Conservation (phyloP, 257 asterid species). For the Haberlea rhodopensis region DNA sequence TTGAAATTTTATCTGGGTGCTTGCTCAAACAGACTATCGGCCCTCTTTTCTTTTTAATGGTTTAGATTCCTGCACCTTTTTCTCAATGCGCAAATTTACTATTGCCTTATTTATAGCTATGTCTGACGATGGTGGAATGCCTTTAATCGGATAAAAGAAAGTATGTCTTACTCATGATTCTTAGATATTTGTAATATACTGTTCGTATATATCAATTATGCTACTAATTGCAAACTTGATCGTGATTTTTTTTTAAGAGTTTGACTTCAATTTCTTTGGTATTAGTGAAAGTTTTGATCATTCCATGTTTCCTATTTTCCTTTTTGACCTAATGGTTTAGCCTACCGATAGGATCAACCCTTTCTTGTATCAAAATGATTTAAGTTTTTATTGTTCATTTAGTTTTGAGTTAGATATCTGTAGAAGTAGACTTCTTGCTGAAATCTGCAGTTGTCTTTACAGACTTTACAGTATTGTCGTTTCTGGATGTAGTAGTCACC, state of each 20-base stretch:
- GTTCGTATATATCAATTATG: too few species aligned
- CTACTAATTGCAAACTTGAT: too few species aligned
- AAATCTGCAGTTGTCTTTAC: too few species aligned
- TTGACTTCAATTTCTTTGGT: neutral
- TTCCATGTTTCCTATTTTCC: neutral
- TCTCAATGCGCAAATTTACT: constrained; percentile 5
- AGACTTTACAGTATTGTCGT: too few species aligned
- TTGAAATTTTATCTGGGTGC: constrained; percentile 9
- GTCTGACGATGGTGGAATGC: constrained; percentile 6
- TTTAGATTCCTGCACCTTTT: constrained; percentile 14
- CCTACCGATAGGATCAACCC: too few species aligned
- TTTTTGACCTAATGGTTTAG: too few species aligned
- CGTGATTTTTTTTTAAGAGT: neutral
- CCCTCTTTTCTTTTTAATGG: constrained; percentile 14
- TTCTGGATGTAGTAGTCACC: too few species aligned
- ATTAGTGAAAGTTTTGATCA: neutral
- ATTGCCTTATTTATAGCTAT: neutral
- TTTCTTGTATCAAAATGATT: constrained; percentile 4
- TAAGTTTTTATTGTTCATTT: neutral
- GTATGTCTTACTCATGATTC: neutral
- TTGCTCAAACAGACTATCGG: neutral
- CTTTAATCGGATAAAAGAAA: constrained; percentile 4
- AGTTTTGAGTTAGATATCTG: neutral
- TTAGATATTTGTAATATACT: too few species aligned
- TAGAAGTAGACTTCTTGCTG: constrained; percentile 9